Conservation (phyloP, 1,284 basidiomycete species). For the Tilletia horrida region DNA sequence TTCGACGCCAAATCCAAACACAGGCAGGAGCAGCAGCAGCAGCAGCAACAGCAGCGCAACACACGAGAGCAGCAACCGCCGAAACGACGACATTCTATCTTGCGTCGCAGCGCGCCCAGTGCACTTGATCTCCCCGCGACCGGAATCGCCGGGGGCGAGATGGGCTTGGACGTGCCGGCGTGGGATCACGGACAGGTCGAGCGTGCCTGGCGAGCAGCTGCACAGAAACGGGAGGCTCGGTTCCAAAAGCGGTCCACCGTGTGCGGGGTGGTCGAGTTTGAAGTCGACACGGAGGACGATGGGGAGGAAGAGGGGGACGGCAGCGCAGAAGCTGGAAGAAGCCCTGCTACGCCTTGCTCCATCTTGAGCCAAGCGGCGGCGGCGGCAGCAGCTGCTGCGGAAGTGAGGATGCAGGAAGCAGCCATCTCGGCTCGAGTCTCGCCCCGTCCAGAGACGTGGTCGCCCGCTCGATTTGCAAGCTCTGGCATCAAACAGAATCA, state of each 20-base stretch:
- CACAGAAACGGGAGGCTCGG: background rate
- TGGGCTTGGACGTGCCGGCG: background rate
- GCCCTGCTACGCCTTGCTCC: background rate
- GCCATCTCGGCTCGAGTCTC: constrained; percentile 1
- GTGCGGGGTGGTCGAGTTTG: constrained; percentile 5
- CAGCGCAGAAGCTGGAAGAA: background rate
- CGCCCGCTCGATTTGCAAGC: background rate
- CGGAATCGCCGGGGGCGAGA: background rate
- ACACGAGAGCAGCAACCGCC: background rate
- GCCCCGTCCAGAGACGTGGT: constrained; percentile 5
- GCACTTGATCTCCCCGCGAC: background rate
- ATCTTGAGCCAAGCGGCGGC: background rate
- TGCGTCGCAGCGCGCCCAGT: constrained; percentile 2
- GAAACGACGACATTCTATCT: background rate
- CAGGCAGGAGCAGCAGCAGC: too few relatives aligned
- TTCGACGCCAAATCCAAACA: too few relatives aligned
- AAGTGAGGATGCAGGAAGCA: background rate
- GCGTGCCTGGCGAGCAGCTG: background rate
- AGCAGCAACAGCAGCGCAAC: background rate
- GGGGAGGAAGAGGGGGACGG: background rate
- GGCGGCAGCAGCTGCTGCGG: background rate
- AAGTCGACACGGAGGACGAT: background rate
- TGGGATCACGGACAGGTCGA: constrained; percentile 2
- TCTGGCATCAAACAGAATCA: background rate
- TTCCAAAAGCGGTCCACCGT: constrained; percentile 1